Conservation (phyloP, 1,284 basidiomycete species). For the Leccinum griseonigrum region DNA sequence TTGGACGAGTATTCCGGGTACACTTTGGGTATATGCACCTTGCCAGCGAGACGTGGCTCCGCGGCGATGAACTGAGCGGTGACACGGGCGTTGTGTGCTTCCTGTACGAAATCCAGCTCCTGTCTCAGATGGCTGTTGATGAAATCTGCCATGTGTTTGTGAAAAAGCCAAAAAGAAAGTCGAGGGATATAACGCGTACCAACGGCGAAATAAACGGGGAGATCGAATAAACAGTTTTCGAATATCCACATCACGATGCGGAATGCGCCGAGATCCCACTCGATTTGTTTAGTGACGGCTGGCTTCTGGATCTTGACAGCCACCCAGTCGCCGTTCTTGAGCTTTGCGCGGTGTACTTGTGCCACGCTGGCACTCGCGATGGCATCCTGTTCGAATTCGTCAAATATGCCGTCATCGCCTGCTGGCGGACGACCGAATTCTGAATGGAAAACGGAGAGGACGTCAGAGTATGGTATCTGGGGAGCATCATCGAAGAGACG, state of each 20-base stretch:
- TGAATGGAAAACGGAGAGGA: conserved; percentile 65
- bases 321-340: conserved; percentile 65
- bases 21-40: conserved; percentile 79
- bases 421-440: conserved; percentile 69
- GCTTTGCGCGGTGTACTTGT: conserved; percentile 80
- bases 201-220: conserved; percentile 75
- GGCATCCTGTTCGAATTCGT: conserved; percentile 69
- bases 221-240: conserved; percentile 70
- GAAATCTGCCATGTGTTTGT: conserved; percentile 50
- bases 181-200: conserved; percentile 40
- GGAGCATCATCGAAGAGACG: conserved; percentile 86
- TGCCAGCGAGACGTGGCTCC: conserved; percentile 65
- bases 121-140: conserved; percentile 77
- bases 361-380: conserved; percentile 87
- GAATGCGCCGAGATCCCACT: conserved; percentile 75
- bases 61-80: conserved; percentile 61
- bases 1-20: conserved; percentile 73
- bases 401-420: conserved; percentile 74
- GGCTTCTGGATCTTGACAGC: conserved; percentile 95
- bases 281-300: conserved; percentile 79
- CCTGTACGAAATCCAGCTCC: conserved; percentile 79
- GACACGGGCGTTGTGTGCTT: conserved; percentile 64
- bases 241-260: conserved; percentile 71
- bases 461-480: conserved; percentile 69
- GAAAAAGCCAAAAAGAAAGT: background rate